These are phyloP conservation scores for Coelastrella sp. DNA, from an alignment of 139 green algal species.

Conservation along the genomic window DNA sequence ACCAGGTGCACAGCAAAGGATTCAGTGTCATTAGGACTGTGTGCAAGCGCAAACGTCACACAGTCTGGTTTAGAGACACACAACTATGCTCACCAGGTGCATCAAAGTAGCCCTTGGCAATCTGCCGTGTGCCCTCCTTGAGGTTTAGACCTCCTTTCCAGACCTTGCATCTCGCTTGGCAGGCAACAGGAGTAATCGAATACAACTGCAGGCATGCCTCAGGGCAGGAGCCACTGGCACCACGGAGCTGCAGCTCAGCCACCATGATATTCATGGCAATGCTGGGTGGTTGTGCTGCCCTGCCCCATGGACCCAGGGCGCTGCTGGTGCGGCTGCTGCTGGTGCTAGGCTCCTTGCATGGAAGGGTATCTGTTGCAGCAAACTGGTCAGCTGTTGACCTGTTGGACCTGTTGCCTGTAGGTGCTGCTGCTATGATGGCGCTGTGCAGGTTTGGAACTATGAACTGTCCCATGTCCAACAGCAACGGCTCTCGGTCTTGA, in stretches of 20 bases:
- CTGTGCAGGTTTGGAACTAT: background rate
- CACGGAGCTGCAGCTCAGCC: background rate
- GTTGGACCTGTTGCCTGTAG: background rate
- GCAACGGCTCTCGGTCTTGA: background rate
- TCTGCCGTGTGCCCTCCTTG: background rate
- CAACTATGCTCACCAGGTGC: background rate
- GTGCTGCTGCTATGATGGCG: background rate
- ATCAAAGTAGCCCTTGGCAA: conserved; percentile 10
- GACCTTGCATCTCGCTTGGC: background rate
- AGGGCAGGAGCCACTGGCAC: too few species aligned
- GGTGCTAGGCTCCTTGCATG: too few species aligned
- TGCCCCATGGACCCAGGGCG: background rate
- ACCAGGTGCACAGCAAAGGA: too few species aligned
- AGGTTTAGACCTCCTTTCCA: background rate
- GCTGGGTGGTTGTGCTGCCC: background rate
- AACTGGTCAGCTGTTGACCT: background rate
- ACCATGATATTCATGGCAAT: background rate
- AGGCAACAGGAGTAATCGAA: background rate
- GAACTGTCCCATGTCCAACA: conserved; percentile 23
- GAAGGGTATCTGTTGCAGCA: background rate
- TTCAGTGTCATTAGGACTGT: too few species aligned
- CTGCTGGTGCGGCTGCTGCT: background rate
- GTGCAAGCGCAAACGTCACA: too few species aligned
- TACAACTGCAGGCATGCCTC: conserved; percentile 38
- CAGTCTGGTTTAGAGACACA: too few species aligned